These are phyloP conservation scores for Carpinus fangiana DNA, from an alignment of 306 rosid genomes.

Conservation along the genomic window DNA sequence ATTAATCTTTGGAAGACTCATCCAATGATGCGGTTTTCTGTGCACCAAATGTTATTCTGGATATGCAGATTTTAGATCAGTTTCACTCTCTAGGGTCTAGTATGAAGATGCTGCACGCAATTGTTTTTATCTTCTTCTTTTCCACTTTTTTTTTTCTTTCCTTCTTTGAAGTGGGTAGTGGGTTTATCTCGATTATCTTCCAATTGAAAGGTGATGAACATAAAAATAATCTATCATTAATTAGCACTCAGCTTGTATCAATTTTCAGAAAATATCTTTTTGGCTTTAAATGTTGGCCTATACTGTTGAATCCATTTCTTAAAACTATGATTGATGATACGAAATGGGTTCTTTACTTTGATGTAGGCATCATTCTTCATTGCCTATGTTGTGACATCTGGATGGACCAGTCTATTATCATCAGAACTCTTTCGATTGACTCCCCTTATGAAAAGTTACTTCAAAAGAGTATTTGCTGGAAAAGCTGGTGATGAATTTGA, in stretches of 20 bases:
- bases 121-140: neutral
- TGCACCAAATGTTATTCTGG: neutral
- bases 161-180: neutral
- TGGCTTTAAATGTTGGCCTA: neutral
- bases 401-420: slow-evolving; percentile 65
- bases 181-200: neutral
- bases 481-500: slow-evolving; percentile 41
- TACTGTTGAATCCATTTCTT: neutral
- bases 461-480: slow-evolving; percentile 37
- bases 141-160: neutral
- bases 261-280: neutral
- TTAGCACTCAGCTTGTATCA: neutral
- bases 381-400: slow-evolving; percentile 58
- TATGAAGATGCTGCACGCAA: neutral
- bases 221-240: neutral
- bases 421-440: slow-evolving; percentile 62
- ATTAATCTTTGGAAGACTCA: neutral
- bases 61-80: neutral
- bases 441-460: slow-evolving; percentile 43
- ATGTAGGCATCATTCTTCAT: slow-evolving; percentile 87
- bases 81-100: neutral
- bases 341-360: slow-evolving; percentile 14
- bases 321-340: neutral
- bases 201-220: neutral
- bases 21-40: neutral